phyloP scores from a whole-genome alignment of 768 basidiomycete species.

The Suillus lakei region DNA sequence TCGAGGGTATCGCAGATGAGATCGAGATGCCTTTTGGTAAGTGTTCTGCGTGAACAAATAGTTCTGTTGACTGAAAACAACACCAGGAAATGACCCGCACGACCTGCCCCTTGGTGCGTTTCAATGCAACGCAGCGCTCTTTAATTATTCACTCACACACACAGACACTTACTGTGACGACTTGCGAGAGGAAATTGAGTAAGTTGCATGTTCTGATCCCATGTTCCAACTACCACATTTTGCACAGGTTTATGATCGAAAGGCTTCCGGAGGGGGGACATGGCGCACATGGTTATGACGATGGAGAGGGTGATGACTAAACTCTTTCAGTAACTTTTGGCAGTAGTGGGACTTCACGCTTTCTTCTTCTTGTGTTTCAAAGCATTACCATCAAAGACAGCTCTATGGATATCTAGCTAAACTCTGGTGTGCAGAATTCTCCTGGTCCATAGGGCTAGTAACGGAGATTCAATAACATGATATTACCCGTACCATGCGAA shows the following conservation, averaged over 20 bases:
- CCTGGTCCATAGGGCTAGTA: conserved; percentile 91
- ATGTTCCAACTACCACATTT: conserved; percentile 15
- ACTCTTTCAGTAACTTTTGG: not conserved
- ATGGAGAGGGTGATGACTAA: conserved; percentile 84
- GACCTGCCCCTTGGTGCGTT: conserved; percentile 79
- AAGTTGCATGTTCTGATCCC: conserved; percentile 33
- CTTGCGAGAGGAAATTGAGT: conserved; percentile 85
- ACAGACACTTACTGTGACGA: conserved; percentile 86
- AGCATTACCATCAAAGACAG: conserved; percentile 5
- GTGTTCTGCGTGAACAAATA: conserved; percentile 19
- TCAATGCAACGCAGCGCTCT: not conserved
- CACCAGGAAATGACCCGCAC: conserved; percentile 58
- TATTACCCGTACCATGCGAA: conserved; percentile 9
- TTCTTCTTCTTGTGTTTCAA: not conserved
- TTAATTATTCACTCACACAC: conserved; percentile 5
- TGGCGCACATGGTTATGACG: conserved; percentile 74
- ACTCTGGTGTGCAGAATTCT: conserved; percentile 86
- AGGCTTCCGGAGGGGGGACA: conserved; percentile 76
- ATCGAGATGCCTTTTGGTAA: conserved; percentile 95
- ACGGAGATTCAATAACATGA: conserved; percentile 12
- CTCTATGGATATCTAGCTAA: conserved; percentile 54
- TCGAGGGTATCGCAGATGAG: conserved; percentile 94
- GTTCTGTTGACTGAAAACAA: conserved; percentile 13
- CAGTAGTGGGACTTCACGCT: not conserved
- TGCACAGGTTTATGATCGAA: conserved; percentile 65